phyloP scores from a whole-genome alignment of 345 rosid genomes.

The Lenwebbia sp. region DNA sequence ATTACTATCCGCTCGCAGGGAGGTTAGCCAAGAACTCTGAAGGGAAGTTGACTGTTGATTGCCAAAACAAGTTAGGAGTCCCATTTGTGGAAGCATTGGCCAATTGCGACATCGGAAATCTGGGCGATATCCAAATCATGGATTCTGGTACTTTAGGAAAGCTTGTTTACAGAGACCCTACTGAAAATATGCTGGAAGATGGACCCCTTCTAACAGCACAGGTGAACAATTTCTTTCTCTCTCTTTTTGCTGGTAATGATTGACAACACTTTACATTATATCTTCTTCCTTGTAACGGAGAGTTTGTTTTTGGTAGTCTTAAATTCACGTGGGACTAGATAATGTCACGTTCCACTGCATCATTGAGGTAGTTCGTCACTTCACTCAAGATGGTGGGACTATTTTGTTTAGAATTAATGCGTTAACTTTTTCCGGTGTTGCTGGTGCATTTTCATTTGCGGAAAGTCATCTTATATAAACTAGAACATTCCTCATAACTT shows the following conservation, averaged over 20 bases:
- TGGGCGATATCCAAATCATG: background rate
- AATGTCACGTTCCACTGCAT: no score
- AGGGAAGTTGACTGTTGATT: constrained; percentile 18
- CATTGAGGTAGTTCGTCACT: no score
- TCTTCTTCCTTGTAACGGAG: background rate
- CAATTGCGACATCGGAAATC: constrained; percentile 25
- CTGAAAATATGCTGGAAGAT: background rate
- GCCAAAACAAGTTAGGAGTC: constrained; percentile 28
- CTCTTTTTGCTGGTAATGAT: no score
- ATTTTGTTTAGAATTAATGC: no score
- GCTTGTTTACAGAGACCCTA: background rate
- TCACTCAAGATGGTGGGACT: no score
- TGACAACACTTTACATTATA: no score
- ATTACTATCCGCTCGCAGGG: constrained; percentile 54
- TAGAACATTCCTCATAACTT: no score
- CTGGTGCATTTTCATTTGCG: no score
- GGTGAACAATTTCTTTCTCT: background rate
- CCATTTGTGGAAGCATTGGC: constrained; percentile 32
- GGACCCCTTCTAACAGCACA: background rate
- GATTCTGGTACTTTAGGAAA: background rate
- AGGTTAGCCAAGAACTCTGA: constrained; percentile 27
- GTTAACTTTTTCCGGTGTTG: no score
- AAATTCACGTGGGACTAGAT: no score
- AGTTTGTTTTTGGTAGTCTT: background rate
- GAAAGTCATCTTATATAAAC: no score